Percentiles rank a stretch among this genome's conserved stretches.
phyloP scores from a whole-genome alignment of 345 rosid genomes.

The Carallia brachiata region DNA sequence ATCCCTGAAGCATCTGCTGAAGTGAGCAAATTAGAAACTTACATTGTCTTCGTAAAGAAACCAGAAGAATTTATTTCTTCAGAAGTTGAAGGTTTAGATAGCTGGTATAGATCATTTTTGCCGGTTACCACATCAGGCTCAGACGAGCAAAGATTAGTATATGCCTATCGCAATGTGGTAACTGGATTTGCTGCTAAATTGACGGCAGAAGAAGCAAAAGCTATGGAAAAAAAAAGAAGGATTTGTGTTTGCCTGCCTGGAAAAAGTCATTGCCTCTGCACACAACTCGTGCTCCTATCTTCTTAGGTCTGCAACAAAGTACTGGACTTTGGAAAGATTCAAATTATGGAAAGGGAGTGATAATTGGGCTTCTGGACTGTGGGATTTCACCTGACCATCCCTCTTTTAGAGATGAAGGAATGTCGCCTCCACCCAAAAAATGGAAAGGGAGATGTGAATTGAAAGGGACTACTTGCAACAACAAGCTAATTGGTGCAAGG shows the following conservation, averaged over 20 bases:
- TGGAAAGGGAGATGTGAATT: too few species aligned
- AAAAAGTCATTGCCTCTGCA: slow-evolving; percentile 14
- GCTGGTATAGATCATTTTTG: slow-evolving; percentile 33
- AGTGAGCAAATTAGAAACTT: slow-evolving; percentile 19
- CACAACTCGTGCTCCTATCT: slow-evolving; percentile 16
- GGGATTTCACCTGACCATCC: slow-evolving; percentile 24
- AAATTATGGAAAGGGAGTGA: slow-evolving; percentile 22
- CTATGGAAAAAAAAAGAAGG: slow-evolving; percentile 22
- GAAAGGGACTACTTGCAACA: too few species aligned
- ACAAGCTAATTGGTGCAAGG: slow-evolving; percentile 18
- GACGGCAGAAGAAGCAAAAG: slow-evolving; percentile 22
- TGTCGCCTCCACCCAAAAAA: too few species aligned
- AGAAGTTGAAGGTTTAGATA: slow-evolving; percentile 17
- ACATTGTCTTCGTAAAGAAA: slow-evolving; percentile 26
- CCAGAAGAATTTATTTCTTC: slow-evolving; percentile 17
- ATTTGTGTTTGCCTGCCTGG: slow-evolving; percentile 18
- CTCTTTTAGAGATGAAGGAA: not conserved
- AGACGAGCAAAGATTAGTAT: too few species aligned
- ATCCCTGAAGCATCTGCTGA: not conserved
- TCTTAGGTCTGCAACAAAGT: slow-evolving; percentile 18
- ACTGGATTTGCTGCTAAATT: slow-evolving; percentile 36
- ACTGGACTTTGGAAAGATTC: slow-evolving; percentile 13
- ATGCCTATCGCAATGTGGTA: slow-evolving; percentile 20
- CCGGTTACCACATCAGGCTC: slow-evolving; percentile 5
- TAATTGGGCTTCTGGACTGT: slow-evolving; percentile 18